These are phyloP conservation scores for Ogataea salicorniae DNA, from an alignment of 805 yeast genomes.

Conservation along the genomic window DNA sequence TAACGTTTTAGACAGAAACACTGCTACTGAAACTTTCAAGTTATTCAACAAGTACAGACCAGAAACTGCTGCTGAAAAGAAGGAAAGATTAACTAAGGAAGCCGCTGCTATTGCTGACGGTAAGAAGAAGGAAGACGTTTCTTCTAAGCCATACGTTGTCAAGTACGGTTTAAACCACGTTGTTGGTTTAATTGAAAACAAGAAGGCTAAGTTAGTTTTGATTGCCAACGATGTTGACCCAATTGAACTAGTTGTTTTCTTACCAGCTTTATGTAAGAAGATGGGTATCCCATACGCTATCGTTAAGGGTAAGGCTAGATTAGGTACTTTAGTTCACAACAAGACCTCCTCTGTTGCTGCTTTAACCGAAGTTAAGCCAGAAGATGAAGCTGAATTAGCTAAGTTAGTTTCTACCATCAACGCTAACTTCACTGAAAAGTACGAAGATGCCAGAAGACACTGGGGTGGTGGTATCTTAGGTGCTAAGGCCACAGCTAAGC, in stretches of 20 bases:
- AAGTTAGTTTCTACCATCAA: constrained; percentile 85
- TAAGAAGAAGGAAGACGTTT: constrained; percentile 90
- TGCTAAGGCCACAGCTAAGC: constrained; percentile 81
- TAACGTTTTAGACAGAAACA: constrained; percentile 93
- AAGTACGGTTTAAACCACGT: constrained; percentile 98
- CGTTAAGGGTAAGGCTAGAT: constrained; percentile 95
- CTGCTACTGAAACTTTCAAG: constrained; percentile 93
- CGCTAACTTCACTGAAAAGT: constrained; percentile 85
- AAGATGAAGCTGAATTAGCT: constrained; percentile 90
- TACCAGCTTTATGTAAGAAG: constrained; percentile 97
- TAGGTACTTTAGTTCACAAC: constrained; percentile 93
- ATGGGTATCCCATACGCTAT: constrained; percentile 98
- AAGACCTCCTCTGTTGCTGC: constrained; percentile 96
- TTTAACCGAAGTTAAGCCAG: constrained; percentile 85
- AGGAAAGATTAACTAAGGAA: constrained; percentile 95
- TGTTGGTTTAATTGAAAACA: constrained; percentile 91
- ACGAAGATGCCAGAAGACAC: constrained; percentile 92
- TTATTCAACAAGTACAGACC: constrained; percentile 98
- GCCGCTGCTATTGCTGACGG: constrained; percentile 98
- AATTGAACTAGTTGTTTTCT: constrained; percentile 89
- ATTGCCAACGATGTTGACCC: constrained; percentile 98
- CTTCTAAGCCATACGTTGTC: constrained; percentile 91
- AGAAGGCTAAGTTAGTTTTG: constrained; percentile 92
- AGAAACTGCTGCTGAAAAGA: constrained; percentile 92
- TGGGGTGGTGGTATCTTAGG: constrained; percentile 99